Evolutionary conservation across 2,329 filamentous ascomycete species (phyloP).

Genomic region (Colletotrichum acutatum): DNA sequence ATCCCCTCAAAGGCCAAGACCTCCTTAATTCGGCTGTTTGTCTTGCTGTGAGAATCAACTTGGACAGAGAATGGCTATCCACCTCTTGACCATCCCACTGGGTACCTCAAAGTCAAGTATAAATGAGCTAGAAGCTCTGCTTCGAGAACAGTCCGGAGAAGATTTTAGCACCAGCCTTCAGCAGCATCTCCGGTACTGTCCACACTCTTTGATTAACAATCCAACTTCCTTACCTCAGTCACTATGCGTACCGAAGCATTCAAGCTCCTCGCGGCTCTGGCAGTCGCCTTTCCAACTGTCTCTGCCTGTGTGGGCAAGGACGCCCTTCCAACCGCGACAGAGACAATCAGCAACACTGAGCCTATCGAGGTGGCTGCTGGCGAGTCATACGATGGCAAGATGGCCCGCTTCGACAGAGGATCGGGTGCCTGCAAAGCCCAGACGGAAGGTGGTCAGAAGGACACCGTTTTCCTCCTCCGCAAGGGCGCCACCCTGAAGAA

Average conservation of each 20-base stretch:
- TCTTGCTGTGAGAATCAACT: neutral
- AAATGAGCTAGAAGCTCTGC: neutral
- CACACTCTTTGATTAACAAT: neutral
- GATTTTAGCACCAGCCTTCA: neutral
- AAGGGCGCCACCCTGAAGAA: conserved; percentile 57
- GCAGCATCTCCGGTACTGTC: neutral
- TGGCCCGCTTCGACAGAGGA: conserved; percentile 52
- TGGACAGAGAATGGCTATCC: neutral
- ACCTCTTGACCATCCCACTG: neutral
- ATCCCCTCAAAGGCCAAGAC: conserved; percentile 15
- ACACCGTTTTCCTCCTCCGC: conserved; percentile 56
- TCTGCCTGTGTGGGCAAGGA: conserved; percentile 41
- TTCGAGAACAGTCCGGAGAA: too few relatives aligned
- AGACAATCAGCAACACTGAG: conserved; percentile 40
- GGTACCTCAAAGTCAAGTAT: neutral
- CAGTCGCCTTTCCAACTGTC: conserved; percentile 35
- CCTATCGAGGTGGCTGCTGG: conserved; percentile 47
- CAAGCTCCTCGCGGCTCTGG: conserved; percentile 27
- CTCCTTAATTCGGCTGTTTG: conserved; percentile 22
- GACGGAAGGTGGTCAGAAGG: conserved; percentile 53
- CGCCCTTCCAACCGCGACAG: conserved; percentile 42
- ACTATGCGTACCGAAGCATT: conserved; percentile 21
- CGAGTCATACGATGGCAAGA: conserved; percentile 45
- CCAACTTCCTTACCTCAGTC: neutral
- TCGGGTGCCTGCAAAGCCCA: conserved; percentile 53